A percentile compares a stretch with the other conserved stretches of the same genome.
Evolutionary conservation across 768 basidiomycete species (phyloP).

Genomic region (Suillus alpinus): DNA sequence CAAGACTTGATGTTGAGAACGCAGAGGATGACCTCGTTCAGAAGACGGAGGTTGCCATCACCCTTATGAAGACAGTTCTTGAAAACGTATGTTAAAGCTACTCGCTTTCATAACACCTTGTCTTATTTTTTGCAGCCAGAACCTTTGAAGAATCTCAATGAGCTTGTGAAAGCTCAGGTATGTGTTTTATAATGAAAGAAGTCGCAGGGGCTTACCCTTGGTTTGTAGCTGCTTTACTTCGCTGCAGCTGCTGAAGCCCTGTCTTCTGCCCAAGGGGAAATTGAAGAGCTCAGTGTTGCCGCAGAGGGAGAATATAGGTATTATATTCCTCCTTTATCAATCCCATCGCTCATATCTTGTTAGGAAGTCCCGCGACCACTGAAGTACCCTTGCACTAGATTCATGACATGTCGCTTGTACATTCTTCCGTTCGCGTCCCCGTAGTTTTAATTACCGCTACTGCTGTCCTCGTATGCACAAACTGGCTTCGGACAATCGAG

Average conservation of each 20-base stretch:
- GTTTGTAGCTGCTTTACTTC: constrained; percentile 62
- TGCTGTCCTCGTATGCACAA: background rate
- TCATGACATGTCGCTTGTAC: constrained; percentile 1
- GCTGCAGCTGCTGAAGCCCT: constrained; percentile 77
- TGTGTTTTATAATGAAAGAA: constrained; percentile 11
- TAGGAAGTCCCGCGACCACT: constrained; percentile 91
- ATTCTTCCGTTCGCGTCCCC: background rate
- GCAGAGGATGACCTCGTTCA: constrained; percentile 96
- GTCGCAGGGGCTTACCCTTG: background rate
- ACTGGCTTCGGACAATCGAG: background rate
- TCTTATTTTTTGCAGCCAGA: constrained; percentile 67
- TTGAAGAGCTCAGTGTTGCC: constrained; percentile 89
- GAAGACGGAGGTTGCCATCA: constrained; percentile 96
- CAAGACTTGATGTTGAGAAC: constrained; percentile 87
- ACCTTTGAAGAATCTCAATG: constrained; percentile 90
- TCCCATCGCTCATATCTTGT: constrained; percentile 4
- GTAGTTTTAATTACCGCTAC: background rate
- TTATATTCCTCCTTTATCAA: constrained; percentile 9
- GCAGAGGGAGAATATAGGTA: constrained; percentile 96
- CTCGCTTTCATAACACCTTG: background rate
- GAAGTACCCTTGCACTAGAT: constrained; percentile 44
- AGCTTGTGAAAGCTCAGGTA: constrained; percentile 87
- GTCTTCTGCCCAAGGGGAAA: constrained; percentile 81
- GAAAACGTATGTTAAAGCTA: constrained; percentile 76
- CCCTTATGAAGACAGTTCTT: constrained; percentile 95